phyloP scores from a whole-genome alignment of 768 basidiomycete species.

The Mycena sanguinolenta region DNA sequence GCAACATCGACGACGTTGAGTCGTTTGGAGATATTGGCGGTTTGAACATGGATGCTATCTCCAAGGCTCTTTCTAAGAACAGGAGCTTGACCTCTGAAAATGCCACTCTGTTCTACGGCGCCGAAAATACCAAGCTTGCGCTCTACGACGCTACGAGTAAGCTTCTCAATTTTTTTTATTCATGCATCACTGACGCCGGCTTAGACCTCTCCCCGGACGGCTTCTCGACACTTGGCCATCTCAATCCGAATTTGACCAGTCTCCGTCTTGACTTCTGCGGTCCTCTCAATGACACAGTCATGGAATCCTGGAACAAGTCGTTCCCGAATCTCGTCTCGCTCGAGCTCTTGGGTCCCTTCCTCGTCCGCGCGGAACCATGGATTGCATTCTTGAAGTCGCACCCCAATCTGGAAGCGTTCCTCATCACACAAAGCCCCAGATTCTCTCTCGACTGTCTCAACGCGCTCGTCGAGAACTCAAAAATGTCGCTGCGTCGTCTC shows the following conservation, averaged over 20 bases:
- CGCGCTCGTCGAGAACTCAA: constrained; percentile 68
- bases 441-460: constrained; percentile 81
- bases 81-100: constrained; percentile 84
- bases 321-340: constrained; percentile 78
- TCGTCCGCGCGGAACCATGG: constrained; percentile 84
- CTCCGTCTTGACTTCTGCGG: constrained; percentile 92
- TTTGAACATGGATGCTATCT: constrained; percentile 87
- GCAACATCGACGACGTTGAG: constrained; percentile 91
- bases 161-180: constrained; percentile 42
- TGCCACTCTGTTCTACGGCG: constrained; percentile 86
- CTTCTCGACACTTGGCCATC: constrained; percentile 75
- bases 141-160: constrained; percentile 93
- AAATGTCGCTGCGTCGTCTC: constrained; percentile 69
- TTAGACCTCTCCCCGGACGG: constrained; percentile 79
- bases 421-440: constrained; percentile 88
- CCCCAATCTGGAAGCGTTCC: constrained; percentile 75
- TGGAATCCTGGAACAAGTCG: constrained; percentile 69
- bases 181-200: not conserved
- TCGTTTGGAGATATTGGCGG: constrained; percentile 89
- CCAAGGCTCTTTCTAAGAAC: constrained; percentile 85
- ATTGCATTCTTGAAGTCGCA: constrained; percentile 76
- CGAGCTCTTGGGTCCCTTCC: constrained; percentile 90
- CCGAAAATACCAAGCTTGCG: constrained; percentile 72
- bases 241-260: constrained; percentile 87
- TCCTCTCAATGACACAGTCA: constrained; percentile 73